These are phyloP conservation scores for Phytopythium vexans DNA, from an alignment of 352 stramenopile genomes.

Conservation along the genomic window DNA sequence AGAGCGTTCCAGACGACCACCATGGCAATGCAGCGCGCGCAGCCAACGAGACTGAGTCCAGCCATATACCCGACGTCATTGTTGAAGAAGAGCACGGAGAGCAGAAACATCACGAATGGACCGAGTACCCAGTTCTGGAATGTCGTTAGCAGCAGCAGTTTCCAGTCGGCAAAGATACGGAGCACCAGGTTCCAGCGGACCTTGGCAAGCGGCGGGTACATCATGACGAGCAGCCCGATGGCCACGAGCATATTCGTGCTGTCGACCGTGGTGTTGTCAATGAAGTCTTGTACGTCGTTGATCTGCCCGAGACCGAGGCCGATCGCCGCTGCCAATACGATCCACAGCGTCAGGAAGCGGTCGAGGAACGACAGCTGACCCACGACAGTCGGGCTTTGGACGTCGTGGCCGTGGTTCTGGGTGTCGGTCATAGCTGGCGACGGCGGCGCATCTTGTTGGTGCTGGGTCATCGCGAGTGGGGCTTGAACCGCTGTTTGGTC, in stretches of 20 bases:
- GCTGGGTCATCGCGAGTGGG: no score
- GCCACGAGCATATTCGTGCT: slow-evolving; percentile 51
- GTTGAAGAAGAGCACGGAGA: slow-evolving; percentile 40
- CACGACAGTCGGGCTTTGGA: slow-evolving; percentile 3
- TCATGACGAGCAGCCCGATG: slow-evolving; percentile 53
- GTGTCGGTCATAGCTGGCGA: slow-evolving; percentile 4
- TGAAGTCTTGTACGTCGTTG: slow-evolving; percentile 28
- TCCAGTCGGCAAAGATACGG: slow-evolving; percentile 37
- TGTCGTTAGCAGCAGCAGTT: slow-evolving; percentile 44
- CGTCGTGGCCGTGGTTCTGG: not conserved
- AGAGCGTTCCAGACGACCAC: slow-evolving; percentile 72
- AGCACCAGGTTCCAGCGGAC: slow-evolving; percentile 55
- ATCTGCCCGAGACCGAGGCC: slow-evolving; percentile 36
- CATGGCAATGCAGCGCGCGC: slow-evolving; percentile 70
- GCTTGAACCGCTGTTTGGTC: no score
- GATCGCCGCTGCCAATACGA: slow-evolving; percentile 28
- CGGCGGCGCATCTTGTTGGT: not conserved
- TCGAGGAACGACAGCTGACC: slow-evolving; percentile 26
- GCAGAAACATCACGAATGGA: slow-evolving; percentile 52
- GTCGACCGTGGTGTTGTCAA: slow-evolving; percentile 40
- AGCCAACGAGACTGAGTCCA: slow-evolving; percentile 57
- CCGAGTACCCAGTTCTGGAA: slow-evolving; percentile 59
- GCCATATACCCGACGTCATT: slow-evolving; percentile 49
- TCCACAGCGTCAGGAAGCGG: slow-evolving; percentile 46
- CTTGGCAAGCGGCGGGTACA: slow-evolving; percentile 48